A percentile compares a stretch with the other conserved stretches of the same genome.
Conservation (phyloP, 2,329 filamentous ascomycete species). For the Calonectria henricotiae region DNA sequence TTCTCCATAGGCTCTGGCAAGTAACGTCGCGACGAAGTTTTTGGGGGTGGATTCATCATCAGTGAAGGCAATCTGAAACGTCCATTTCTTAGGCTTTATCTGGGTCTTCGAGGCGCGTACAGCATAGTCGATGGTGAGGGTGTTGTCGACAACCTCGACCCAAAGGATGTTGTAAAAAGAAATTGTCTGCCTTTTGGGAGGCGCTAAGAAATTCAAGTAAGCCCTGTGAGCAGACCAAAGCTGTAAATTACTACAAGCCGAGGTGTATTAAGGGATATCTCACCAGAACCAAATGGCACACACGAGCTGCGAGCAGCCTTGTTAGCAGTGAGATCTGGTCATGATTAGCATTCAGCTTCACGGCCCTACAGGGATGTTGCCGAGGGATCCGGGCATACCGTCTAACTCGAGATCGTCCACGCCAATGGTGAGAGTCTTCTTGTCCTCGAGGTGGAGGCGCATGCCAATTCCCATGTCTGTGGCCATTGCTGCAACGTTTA, state of each 20-base stretch:
- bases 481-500: slow-evolving; percentile 44
- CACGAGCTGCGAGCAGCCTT: slow-evolving; percentile 49
- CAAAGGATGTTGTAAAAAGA: slow-evolving; percentile 89
- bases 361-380: slow-evolving; percentile 22
- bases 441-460: slow-evolving; percentile 54
- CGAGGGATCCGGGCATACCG: slow-evolving; percentile 57
- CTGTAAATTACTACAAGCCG: neutral
- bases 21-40: slow-evolving; percentile 77
- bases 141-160: slow-evolving; percentile 76
- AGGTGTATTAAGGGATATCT: slow-evolving; percentile 25
- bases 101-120: slow-evolving; percentile 71
- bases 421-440: slow-evolving; percentile 56
- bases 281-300: slow-evolving; percentile 43
- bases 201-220: slow-evolving; percentile 3
- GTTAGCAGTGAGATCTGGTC: slow-evolving; percentile 46
- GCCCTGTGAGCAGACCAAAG: neutral
- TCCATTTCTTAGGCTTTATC: slow-evolving; percentile 74
- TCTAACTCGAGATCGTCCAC: slow-evolving; percentile 54
- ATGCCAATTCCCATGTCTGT: slow-evolving; percentile 50
- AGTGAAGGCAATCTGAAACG: slow-evolving; percentile 62
- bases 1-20: slow-evolving; percentile 80
- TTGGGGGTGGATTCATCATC: slow-evolving; percentile 61
- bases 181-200: slow-evolving; percentile 63
- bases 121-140: slow-evolving; percentile 83
- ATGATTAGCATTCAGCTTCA: slow-evolving; percentile 38